Evolutionary conservation across 2,329 filamentous ascomycete species (phyloP).

Genomic region (Colletotrichum tropicicola): DNA sequence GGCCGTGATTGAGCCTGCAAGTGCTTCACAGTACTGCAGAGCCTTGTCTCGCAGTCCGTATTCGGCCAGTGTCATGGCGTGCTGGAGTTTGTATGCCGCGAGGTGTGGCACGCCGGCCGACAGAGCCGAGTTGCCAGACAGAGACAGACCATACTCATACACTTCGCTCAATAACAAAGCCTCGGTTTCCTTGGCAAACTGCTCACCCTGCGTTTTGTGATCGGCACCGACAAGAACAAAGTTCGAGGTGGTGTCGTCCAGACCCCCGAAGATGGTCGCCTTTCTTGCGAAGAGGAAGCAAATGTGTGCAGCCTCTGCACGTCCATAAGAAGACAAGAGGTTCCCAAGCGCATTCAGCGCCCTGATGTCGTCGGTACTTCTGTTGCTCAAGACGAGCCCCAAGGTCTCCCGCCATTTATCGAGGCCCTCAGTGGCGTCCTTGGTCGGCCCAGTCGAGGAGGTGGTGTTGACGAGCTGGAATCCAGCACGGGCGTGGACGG

Average conservation of each 20-base stretch:
- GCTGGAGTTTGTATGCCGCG: slow-evolving; percentile 89
- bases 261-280: slow-evolving; percentile 77
- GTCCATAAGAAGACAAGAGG: slow-evolving; percentile 84
- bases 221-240: slow-evolving; percentile 89
- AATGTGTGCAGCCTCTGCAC: slow-evolving; percentile 90
- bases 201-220: slow-evolving; percentile 74
- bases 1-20: slow-evolving; percentile 77
- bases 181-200: slow-evolving; percentile 83
- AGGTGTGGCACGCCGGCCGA: slow-evolving; percentile 78
- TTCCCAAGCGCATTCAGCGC: slow-evolving; percentile 84
- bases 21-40: slow-evolving; percentile 89
- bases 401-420: slow-evolving; percentile 96
- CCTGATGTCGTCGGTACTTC: slow-evolving; percentile 79
- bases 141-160: slow-evolving; percentile 87
- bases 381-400: slow-evolving; percentile 85
- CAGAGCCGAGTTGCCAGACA: slow-evolving; percentile 64
- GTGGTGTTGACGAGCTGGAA: slow-evolving; percentile 89
- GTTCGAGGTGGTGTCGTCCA: slow-evolving; percentile 81
- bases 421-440: slow-evolving; percentile 83
- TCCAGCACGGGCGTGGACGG: slow-evolving; percentile 89
- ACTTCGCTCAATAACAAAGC: slow-evolving; percentile 94
- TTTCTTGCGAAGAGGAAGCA: slow-evolving; percentile 89
- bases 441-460: slow-evolving; percentile 65
- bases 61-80: slow-evolving; percentile 86
- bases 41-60: slow-evolving; percentile 85